These are phyloP conservation scores for barley (Hordeum vulgare) DNA, from an alignment of 176 grass and related monocot genomes.

Conservation along the genomic window MorexV3_pseudomolecules_assembly NC_058524.1:623510952-623511451, in stretches of 20 bases:
- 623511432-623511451: not conserved
- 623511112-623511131: not conserved
- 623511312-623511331: conserved; percentile 93
- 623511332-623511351: conserved; percentile 93
- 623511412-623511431: not conserved
- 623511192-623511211: not conserved
- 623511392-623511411: not conserved
- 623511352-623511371: conserved; percentile 32
- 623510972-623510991: not conserved
- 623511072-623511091: not conserved
- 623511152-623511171: too few relatives aligned
- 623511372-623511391: not conserved
- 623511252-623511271: not conserved
- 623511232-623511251: not conserved
- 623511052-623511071: not conserved
- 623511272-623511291: conserved; percentile 70
- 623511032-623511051: not conserved
- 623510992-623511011: not conserved
- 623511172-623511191: too few relatives aligned
- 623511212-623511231: not conserved
- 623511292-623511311: conserved; percentile 92
- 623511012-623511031: not conserved
- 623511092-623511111: not conserved
- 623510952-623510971: not conserved
- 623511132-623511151: too few relatives aligned